These are phyloP conservation scores for Lotus japonicus DNA, from an alignment of 306 rosid species.

Conservation along the genomic window DNA sequence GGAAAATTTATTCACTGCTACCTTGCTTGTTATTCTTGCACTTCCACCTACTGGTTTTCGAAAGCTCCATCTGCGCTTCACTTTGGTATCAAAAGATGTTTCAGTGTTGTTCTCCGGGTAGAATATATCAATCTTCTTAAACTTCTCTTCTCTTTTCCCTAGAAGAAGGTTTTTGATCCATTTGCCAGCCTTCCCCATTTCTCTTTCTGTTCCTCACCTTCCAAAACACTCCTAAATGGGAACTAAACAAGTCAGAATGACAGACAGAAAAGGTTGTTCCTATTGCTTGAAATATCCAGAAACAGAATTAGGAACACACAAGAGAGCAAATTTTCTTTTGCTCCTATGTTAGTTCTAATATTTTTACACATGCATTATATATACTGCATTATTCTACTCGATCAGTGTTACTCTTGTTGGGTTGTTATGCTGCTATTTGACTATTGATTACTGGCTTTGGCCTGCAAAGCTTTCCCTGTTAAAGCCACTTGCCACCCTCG, in stretches of 20 bases:
- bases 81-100: constrained; percentile 8
- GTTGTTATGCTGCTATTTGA: constrained; percentile 23
- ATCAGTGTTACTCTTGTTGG: constrained; percentile 6
- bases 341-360: constrained; percentile 12
- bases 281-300: neutral
- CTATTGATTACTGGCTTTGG: constrained; percentile 31
- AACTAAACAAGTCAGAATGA: neutral
- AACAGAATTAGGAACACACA: neutral
- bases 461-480: constrained; percentile 50
- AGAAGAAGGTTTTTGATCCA: constrained; percentile 69
- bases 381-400: neutral
- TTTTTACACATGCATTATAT: constrained; percentile 2
- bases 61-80: constrained; percentile 73
- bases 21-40: constrained; percentile 41
- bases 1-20: constrained; percentile 29
- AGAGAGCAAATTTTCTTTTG: neutral
- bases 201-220: neutral
- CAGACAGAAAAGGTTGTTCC: neutral
- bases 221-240: neutral
- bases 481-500: constrained; percentile 62
- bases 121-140: constrained; percentile 28
- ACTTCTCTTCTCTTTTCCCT: constrained; percentile 52
- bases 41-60: constrained; percentile 41
- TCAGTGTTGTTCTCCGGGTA: constrained; percentile 12
- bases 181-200: constrained; percentile 73